Conservation (phyloP, 2,329 filamentous ascomycete species). For the Alternaria sp. region DNA sequence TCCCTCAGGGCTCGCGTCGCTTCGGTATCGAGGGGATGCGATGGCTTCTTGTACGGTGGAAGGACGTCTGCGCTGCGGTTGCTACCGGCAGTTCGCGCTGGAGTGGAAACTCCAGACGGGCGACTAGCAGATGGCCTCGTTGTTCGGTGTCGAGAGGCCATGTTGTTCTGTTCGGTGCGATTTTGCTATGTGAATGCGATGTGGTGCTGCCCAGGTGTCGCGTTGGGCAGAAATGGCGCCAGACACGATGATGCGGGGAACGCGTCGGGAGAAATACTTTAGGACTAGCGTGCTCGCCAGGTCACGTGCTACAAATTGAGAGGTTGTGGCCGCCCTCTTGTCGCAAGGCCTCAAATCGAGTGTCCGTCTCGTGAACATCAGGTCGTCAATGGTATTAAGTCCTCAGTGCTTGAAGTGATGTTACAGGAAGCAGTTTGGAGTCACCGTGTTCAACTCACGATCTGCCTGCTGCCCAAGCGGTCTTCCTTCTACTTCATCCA, state of each 20-base stretch:
- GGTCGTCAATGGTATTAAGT: accelerated
- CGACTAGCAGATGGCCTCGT: slow-evolving; percentile 23
- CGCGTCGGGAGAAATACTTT: neutral
- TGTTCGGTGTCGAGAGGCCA: slow-evolving; percentile 27
- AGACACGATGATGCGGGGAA: slow-evolving; percentile 5
- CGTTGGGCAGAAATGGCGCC: neutral
- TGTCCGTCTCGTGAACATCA: neutral
- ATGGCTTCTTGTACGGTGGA: slow-evolving; percentile 62
- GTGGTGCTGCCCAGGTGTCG: neutral
- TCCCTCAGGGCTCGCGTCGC: slow-evolving; percentile 55
- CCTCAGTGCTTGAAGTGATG: neutral
- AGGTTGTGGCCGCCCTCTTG: neutral
- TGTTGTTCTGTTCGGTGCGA: slow-evolving; percentile 3
- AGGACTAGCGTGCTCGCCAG: slow-evolving; percentile 4
- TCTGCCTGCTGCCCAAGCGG: neutral
- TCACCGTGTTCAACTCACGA: neutral
- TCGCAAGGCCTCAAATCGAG: neutral
- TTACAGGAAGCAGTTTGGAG: neutral
- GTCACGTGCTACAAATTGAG: neutral
- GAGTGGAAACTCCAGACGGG: neutral
- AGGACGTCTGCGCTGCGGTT: slow-evolving; percentile 24
- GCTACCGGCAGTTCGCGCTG: slow-evolving; percentile 4
- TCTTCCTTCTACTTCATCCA: neutral
- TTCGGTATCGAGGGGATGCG: slow-evolving; percentile 57
- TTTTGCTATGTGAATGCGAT: neutral